Conservation (phyloP, 2,329 filamentous ascomycete genomes). For the Cladosporium colombiae region DNA sequence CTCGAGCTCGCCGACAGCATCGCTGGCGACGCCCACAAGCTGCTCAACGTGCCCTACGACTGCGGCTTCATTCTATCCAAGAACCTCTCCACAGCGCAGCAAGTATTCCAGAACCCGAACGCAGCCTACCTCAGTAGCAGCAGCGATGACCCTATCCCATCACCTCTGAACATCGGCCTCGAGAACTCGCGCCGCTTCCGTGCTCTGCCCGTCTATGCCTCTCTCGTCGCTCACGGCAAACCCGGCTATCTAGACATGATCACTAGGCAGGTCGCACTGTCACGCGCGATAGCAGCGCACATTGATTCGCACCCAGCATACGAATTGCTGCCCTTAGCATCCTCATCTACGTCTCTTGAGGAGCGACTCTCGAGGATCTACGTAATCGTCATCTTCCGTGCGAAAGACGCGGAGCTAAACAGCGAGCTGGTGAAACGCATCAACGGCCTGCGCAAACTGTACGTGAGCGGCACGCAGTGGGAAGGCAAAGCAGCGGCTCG, state of each 20-base stretch:
- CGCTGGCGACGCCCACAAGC: constrained; percentile 81
- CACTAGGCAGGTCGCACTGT: constrained; percentile 69
- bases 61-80: constrained; percentile 85
- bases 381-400: constrained; percentile 76
- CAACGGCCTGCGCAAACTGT: constrained; percentile 73
- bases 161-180: constrained; percentile 80
- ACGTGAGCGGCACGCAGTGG: constrained; percentile 82
- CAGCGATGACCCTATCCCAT: constrained; percentile 58
- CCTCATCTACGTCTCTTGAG: constrained; percentile 33
- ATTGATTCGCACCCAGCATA: constrained; percentile 64
- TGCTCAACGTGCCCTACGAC: constrained; percentile 95
- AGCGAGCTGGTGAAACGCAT: constrained; percentile 67
- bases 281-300: constrained; percentile 66
- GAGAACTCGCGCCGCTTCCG: constrained; percentile 92
- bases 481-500: constrained; percentile 70
- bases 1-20: constrained; percentile 86
- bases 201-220: constrained; percentile 85
- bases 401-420: constrained; percentile 66
- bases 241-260: constrained; percentile 70
- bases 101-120: constrained; percentile 79
- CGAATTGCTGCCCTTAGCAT: constrained; percentile 60
- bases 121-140: constrained; percentile 70
- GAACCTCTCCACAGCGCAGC: constrained; percentile 57
- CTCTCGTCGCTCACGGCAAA: constrained; percentile 71
- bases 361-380: constrained; percentile 57